Evolutionary conservation across 2,329 filamentous ascomycete species (phyloP), one percentile per base, ranked within the genome.

Genomic region (Penicillium corylophilum): DNA sequence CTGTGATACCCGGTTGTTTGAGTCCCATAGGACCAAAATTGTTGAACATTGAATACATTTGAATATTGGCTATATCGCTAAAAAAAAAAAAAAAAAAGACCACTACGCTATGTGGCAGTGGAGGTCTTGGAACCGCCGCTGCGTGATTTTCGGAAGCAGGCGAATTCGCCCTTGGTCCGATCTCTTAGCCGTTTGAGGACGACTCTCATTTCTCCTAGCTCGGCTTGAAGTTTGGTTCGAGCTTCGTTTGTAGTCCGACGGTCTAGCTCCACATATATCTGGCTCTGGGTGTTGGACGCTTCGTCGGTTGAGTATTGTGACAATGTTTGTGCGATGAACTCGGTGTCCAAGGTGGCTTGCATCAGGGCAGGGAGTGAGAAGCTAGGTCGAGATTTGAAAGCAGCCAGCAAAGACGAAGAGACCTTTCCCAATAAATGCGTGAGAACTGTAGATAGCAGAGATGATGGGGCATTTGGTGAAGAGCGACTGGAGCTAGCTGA

Each of bases 271-370:
- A 94, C 84, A 72, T 97, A 99, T 43, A 99, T 93, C 69, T 92
- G 85, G 62, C 88, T 88, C 75, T 97, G 94, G 13, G 89, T 80
- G 67, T 92, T 85, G 7, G 85, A 85, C 3, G 91, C 90, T 45
- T 84, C 82, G 51, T 95, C 88, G 0, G 90, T 94, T 0, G 90
- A 94, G 71, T 95, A 99, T 61, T 92, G 87, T 54, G 84, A 89
- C 29, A 99, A 81, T 5, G 93, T 96, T 76, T 99, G 94, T 1
- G 92, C 90, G 51, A 97, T 86, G 67, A 99, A 97, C 72, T 99
- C 94, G 1, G 96, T 92, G 66, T 99, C 94, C 1, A 99, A 83
- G 0, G 94, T 99, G 1, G 95, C 95, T 74, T 99, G 95, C 86
- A 97, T 95, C 45, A 99, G 82, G 6, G 89, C 87, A 5, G 87